phyloP scores from a whole-genome alignment of 2,329 filamentous ascomycete genomes.

The Coniochaeta sp. region DNA sequence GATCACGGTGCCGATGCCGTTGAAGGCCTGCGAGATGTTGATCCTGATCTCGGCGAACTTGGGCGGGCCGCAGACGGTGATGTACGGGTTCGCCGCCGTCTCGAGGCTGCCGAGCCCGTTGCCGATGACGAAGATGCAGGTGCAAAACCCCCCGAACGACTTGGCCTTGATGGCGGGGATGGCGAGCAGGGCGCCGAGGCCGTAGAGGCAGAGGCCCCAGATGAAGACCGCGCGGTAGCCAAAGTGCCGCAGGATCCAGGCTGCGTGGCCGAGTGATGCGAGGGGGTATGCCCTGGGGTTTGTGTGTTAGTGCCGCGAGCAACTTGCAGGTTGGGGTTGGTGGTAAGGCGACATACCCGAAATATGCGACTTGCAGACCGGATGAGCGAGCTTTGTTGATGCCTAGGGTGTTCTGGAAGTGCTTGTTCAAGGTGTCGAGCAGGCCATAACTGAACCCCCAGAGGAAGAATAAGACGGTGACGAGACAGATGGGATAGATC shows the following conservation, averaged over 20 bases:
- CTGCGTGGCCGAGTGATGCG: conserved; percentile 59
- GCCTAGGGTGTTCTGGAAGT: conserved; percentile 49
- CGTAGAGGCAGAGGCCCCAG: conserved; percentile 60
- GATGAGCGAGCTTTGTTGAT: conserved; percentile 51
- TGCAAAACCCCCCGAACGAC: conserved; percentile 69
- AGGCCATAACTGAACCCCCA: conserved; percentile 55
- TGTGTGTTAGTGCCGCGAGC: background rate
- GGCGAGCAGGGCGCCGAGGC: conserved; percentile 49
- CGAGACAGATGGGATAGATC: conserved; percentile 58
- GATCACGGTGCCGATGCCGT: conserved; percentile 67
- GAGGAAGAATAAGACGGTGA: conserved; percentile 59
- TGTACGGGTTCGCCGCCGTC: conserved; percentile 71
- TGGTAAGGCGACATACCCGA: conserved; percentile 37
- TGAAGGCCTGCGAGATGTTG: conserved; percentile 71
- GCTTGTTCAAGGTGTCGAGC: conserved; percentile 45
- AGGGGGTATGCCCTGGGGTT: conserved; percentile 54
- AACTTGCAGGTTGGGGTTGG: too few species aligned
- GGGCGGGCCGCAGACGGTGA: conserved; percentile 52
- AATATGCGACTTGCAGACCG: conserved; percentile 58
- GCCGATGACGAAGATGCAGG: conserved; percentile 66
- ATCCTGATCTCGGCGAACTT: conserved; percentile 67
- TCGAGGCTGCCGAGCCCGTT: conserved; percentile 68
- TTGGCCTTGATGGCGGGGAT: conserved; percentile 51
- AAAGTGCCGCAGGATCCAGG: conserved; percentile 58
- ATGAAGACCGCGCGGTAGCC: conserved; percentile 62